These are phyloP conservation scores for Tylopilus sp. DNA, from an alignment of 1,284 basidiomycete genomes.

Conservation along the genomic window DNA sequence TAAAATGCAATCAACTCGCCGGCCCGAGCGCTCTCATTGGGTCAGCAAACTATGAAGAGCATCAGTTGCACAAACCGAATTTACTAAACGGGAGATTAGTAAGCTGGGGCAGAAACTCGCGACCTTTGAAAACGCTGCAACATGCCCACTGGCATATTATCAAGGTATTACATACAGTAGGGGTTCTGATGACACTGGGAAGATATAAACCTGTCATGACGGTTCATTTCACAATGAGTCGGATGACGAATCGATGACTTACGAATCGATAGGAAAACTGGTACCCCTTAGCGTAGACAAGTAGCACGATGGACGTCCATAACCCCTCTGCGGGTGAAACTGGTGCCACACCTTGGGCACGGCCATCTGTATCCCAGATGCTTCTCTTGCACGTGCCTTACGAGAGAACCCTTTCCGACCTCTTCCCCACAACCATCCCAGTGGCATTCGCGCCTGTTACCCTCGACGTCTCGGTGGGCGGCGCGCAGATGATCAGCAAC, in stretches of 20 bases:
- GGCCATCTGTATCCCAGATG: background rate
- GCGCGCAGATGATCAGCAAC: constrained; percentile 7
- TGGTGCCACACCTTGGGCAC: background rate
- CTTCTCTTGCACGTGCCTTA: background rate
- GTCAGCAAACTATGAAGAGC: too few relatives aligned
- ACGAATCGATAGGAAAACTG: background rate
- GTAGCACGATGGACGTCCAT: background rate
- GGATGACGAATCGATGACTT: background rate
- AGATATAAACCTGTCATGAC: too few relatives aligned
- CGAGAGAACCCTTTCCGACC: background rate
- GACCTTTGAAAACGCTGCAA: too few relatives aligned
- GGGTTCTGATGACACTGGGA: too few relatives aligned
- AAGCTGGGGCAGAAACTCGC: too few relatives aligned
- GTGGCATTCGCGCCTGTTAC: background rate
- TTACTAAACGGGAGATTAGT: too few relatives aligned
- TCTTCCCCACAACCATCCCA: constrained; percentile 12
- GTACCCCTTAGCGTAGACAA: background rate
- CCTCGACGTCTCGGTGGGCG: background rate
- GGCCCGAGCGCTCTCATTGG: too few relatives aligned
- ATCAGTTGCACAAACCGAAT: too few relatives aligned
- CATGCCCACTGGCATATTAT: too few relatives aligned
- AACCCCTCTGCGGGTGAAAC: background rate
- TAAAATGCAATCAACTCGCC: too few relatives aligned
- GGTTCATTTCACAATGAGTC: background rate
- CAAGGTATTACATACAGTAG: too few relatives aligned